Percentiles rank a stretch among this genome's conserved stretches.
phyloP scores from a whole-genome alignment of 768 basidiomycete species.

The Hypholoma fasciculare region DNA sequence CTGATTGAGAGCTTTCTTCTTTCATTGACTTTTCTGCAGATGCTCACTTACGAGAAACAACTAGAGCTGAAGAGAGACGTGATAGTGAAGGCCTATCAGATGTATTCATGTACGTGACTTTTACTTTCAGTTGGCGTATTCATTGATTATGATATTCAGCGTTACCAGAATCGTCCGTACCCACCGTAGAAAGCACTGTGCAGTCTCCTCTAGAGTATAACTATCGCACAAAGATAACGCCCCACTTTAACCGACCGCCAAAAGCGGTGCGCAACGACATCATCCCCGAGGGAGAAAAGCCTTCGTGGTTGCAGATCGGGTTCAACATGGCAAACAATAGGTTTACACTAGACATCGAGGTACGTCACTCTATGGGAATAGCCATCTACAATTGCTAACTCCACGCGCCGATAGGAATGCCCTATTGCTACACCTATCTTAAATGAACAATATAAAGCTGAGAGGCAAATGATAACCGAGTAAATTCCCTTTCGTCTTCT shows the following conservation, averaged over 20 bases:
- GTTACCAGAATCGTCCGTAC: conserved; percentile 56
- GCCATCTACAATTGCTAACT: neutral
- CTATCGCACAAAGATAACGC: conserved; percentile 97
- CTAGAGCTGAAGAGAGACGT: conserved; percentile 86
- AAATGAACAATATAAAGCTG: conserved; percentile 61
- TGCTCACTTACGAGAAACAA: conserved; percentile 87
- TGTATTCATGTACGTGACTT: conserved; percentile 57
- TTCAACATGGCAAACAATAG: conserved; percentile 81
- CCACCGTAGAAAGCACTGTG: conserved; percentile 70
- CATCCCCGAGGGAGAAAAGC: conserved; percentile 31
- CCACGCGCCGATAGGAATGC: conserved; percentile 64
- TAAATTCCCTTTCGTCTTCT: conserved; percentile 29
- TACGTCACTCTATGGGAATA: conserved; percentile 24
- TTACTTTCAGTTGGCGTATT: neutral
- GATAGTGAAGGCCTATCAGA: conserved; percentile 79
- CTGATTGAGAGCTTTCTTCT: neutral
- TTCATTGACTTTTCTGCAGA: conserved; percentile 40
- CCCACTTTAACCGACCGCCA: conserved; percentile 86
- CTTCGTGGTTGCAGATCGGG: conserved; percentile 82
- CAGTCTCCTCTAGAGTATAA: conserved; percentile 88
- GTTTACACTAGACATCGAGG: conserved; percentile 90
- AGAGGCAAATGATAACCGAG: conserved; percentile 70
- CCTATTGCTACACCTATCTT: conserved; percentile 85
- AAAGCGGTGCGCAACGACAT: conserved; percentile 32
- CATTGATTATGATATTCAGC: conserved; percentile 33